Evolutionary conservation across 768 basidiomycete species (phyloP).

Genomic region (Lentinus brumalis): DNA sequence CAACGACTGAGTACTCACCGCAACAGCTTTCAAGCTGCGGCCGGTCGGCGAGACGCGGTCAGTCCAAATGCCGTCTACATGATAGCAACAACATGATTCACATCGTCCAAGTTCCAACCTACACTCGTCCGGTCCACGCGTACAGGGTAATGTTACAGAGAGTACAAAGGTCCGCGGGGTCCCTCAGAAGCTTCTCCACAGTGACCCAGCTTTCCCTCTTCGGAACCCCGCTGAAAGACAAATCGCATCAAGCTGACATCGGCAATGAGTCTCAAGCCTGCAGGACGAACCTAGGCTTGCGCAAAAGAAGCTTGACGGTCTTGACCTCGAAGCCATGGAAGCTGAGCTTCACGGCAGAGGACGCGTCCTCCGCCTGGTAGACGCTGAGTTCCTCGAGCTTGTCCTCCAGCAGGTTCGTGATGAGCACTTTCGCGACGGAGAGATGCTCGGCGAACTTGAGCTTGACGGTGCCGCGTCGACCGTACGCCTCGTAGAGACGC

Average conservation of each 20-base stretch:
- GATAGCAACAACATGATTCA: too few relatives aligned
- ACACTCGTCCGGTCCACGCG: not conserved
- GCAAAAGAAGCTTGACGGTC: constrained; percentile 71
- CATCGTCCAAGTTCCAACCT: not conserved
- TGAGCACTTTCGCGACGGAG: constrained; percentile 58
- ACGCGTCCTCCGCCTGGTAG: constrained; percentile 33
- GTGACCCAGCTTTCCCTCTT: constrained; percentile 39
- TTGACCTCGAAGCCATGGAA: constrained; percentile 92
- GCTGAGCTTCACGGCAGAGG: constrained; percentile 49
- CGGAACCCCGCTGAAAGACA: constrained; percentile 1
- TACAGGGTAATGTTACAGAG: not conserved
- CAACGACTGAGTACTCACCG: not conserved
- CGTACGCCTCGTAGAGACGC: constrained; percentile 91
- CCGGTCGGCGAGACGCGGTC: too few relatives aligned
- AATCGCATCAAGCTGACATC: too few relatives aligned
- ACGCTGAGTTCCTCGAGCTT: constrained; percentile 48
- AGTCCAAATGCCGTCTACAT: too few relatives aligned
- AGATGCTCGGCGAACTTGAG: constrained; percentile 58
- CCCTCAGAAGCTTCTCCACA: constrained; percentile 25
- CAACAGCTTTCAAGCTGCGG: not conserved
- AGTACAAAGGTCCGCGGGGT: not conserved
- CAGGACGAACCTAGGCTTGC: constrained; percentile 15
- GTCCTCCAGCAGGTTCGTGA: constrained; percentile 88
- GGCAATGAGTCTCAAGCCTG: too few relatives aligned
- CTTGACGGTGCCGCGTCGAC: constrained; percentile 76